These are phyloP conservation scores for Phytophthora capsici DNA, from an alignment of 352 stramenopile genomes.

Conservation along the genomic window DNA sequence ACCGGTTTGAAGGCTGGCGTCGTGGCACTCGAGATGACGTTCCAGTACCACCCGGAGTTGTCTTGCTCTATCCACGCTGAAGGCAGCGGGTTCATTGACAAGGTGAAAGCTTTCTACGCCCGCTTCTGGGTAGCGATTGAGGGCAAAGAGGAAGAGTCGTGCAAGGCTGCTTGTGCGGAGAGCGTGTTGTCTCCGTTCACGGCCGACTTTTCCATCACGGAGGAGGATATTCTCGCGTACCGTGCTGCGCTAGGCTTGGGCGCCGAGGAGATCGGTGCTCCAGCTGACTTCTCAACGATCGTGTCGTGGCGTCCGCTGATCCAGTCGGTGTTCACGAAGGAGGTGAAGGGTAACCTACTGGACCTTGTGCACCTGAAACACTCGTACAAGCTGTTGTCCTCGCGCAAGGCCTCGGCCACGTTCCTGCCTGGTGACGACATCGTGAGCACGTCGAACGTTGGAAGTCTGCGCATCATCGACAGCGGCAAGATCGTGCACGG, in stretches of 20 bases:
- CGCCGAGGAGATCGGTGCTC: constrained; percentile 38
- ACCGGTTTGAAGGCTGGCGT: constrained; percentile 49
- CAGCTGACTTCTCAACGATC: constrained; percentile 82
- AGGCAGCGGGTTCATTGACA: constrained; percentile 48
- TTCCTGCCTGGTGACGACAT: constrained; percentile 78
- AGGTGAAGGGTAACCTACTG: constrained; percentile 84
- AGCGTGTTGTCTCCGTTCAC: constrained; percentile 71
- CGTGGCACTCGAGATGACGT: constrained; percentile 64
- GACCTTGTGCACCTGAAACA: constrained; percentile 87
- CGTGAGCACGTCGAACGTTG: constrained; percentile 74
- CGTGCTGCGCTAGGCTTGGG: constrained; percentile 58
- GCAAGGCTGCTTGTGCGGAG: constrained; percentile 57
- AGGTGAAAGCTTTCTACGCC: constrained; percentile 81
- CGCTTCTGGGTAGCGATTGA: constrained; percentile 77
- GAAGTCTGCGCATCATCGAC: constrained; percentile 75
- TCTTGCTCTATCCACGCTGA: constrained; percentile 61
- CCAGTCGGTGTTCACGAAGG: constrained; percentile 82
- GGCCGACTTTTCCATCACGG: constrained; percentile 64
- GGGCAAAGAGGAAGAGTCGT: constrained; percentile 64
- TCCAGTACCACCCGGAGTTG: constrained; percentile 53
- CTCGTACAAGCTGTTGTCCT: constrained; percentile 78
- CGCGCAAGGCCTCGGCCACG: constrained; percentile 34
- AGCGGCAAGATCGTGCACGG: constrained; percentile 83
- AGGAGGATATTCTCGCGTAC: constrained; percentile 66
- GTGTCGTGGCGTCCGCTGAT: constrained; percentile 85